Conservation (phyloP, 208 protist species). For the Hexamita inflata region DNA sequence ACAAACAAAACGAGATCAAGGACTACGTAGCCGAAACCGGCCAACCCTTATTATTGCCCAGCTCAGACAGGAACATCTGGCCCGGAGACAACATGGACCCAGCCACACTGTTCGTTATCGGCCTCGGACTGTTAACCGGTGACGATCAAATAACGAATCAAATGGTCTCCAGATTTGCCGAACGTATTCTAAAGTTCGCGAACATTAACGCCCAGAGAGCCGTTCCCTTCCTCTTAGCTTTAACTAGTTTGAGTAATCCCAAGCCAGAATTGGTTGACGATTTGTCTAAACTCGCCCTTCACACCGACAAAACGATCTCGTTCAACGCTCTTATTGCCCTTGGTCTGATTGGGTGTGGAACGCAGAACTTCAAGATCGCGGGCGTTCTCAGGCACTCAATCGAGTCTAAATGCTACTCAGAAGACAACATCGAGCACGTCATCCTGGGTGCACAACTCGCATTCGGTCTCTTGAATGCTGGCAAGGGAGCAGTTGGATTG, state of each 20-base stretch:
- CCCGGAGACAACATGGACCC: slow-evolving; percentile 21
- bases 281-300: background rate
- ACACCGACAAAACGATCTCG: background rate
- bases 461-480: background rate
- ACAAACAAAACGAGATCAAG: background rate
- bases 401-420: background rate
- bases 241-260: background rate
- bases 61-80: background rate
- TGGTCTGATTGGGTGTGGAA: background rate
- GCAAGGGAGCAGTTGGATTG: background rate
- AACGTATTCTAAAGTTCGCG: background rate
- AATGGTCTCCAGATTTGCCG: background rate
- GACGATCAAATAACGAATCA: background rate
- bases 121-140: background rate
- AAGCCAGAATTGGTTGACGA: too few species aligned
- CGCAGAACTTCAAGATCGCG: background rate
- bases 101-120: background rate
- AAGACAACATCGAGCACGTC: background rate
- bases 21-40: background rate
- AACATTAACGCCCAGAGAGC: background rate
- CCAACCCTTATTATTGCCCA: background rate
- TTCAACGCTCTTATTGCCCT: slow-evolving; percentile 5
- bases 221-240: background rate
- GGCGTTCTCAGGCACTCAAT: background rate
- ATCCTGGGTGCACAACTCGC: background rate